phyloP scores from a whole-genome alignment of 345 rosid species.

The Viola odorata region DNA sequence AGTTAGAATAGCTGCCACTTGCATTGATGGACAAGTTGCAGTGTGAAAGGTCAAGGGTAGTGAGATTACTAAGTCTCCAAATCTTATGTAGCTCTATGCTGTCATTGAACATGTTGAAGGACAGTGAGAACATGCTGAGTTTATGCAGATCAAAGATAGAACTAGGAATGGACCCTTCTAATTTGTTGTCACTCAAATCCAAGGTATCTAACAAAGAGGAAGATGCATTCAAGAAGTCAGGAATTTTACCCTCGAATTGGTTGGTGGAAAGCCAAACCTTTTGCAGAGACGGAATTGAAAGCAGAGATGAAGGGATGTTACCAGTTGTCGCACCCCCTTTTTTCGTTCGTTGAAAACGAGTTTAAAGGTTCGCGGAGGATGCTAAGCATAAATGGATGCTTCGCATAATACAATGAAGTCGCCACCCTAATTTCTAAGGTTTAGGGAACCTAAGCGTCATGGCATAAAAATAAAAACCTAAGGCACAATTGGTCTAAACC shows the following conservation, averaged over 20 bases:
- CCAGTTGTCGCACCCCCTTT: too few species aligned
- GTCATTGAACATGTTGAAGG: conserved; percentile 45
- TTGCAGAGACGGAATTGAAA: conserved; percentile 16
- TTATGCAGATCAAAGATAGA: conserved; percentile 13
- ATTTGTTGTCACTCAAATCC: conserved; percentile 37
- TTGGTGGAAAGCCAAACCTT: conserved; percentile 24
- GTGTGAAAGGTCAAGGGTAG: conserved; percentile 30
- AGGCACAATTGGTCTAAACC: too few species aligned
- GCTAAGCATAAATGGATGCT: too few species aligned
- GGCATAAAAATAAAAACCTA: too few species aligned
- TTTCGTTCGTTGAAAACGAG: too few species aligned
- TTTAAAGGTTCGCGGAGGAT: too few species aligned
- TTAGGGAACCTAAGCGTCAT: too few species aligned
- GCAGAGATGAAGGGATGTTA: conserved; percentile 24
- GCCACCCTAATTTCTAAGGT: too few species aligned
- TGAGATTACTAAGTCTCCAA: conserved; percentile 24
- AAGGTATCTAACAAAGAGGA: conserved; percentile 15
- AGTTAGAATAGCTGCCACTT: not conserved
- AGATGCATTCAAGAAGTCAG: not conserved
- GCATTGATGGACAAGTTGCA: conserved; percentile 25
- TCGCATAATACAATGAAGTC: too few species aligned
- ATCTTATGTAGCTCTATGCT: conserved; percentile 18
- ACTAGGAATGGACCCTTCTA: conserved; percentile 25
- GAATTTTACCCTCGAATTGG: conserved; percentile 22
- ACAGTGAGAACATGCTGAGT: conserved; percentile 28